phyloP scores from a whole-genome alignment of 441 rosid genomes.

The Euphorbia corollata region DNA sequence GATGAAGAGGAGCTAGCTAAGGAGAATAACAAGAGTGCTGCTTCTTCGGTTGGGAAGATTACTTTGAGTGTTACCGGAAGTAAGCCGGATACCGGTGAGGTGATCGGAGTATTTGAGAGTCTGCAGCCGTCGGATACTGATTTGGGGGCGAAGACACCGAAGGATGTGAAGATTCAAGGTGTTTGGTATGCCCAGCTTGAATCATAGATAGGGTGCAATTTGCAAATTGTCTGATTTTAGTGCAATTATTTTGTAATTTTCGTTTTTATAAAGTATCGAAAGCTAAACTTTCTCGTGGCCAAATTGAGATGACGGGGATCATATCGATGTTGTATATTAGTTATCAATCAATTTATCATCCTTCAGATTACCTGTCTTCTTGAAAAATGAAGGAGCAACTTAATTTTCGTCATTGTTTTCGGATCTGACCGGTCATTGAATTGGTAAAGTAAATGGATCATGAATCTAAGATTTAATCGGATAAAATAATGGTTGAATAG shows the following conservation, averaged over 20 bases:
- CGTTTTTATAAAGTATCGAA: constrained; percentile 5
- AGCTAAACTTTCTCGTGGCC: constrained; percentile 23
- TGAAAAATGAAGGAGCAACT: too few species aligned
- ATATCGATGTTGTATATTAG: constrained; percentile 21
- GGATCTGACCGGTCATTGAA: too few species aligned
- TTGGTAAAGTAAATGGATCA: too few species aligned
- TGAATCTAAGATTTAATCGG: too few species aligned
- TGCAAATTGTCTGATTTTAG: neutral
- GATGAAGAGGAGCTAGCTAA: constrained; percentile 69
- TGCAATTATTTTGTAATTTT: neutral
- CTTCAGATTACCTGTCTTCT: neutral
- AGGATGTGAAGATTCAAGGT: constrained; percentile 77
- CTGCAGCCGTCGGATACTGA: constrained; percentile 84
- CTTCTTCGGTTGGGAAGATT: constrained; percentile 64
- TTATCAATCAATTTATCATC: neutral
- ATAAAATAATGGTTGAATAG: too few species aligned
- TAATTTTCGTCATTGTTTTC: too few species aligned
- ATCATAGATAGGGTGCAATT: constrained; percentile 27
- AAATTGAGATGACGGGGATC: constrained; percentile 24
- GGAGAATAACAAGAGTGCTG: constrained; percentile 57
- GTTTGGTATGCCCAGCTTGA: constrained; percentile 85
- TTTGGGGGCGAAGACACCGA: constrained; percentile 66
- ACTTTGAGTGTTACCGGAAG: constrained; percentile 60
- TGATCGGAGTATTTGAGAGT: constrained; percentile 75
- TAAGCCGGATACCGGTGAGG: constrained; percentile 67